Conservation (phyloP, 176 grass and related monocot species). For the Chrysopogon serrulatus region DNA sequence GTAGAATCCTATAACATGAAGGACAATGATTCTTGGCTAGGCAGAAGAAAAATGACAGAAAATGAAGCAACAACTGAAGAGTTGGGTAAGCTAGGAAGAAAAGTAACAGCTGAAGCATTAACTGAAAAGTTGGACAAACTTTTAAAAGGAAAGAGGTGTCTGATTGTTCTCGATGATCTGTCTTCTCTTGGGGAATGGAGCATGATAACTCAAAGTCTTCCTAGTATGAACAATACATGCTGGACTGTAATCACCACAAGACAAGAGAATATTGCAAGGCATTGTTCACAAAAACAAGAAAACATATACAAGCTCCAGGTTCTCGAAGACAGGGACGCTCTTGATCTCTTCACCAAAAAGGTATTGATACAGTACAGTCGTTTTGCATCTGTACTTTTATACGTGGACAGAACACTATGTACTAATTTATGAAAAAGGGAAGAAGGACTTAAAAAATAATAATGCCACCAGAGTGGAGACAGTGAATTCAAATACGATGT, state of each 20-base stretch:
- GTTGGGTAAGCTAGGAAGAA: too few species aligned
- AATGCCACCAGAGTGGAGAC: too few species aligned
- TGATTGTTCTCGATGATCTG: not conserved
- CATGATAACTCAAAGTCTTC: not conserved
- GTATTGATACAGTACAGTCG: not conserved
- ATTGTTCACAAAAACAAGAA: not conserved
- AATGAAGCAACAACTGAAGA: too few species aligned
- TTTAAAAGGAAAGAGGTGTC: not conserved
- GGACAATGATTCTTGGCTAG: too few species aligned
- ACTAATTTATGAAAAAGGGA: not conserved
- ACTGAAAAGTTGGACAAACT: too few species aligned
- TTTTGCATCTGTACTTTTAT: not conserved
- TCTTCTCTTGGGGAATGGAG: not conserved
- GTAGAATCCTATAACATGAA: too few species aligned
- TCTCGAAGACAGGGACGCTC: not conserved
- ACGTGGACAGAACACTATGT: not conserved
- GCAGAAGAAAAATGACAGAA: too few species aligned
- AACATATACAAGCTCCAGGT: not conserved
- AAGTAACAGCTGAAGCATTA: too few species aligned
- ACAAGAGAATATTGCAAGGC: not conserved
- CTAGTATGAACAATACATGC: not conserved
- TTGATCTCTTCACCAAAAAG: not conserved
- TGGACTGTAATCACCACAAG: not conserved
- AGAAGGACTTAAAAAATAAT: too few species aligned
- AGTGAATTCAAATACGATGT: too few species aligned